These are phyloP conservation scores for Pseudozyma sp. DNA, from an alignment of 1,284 basidiomycete species.

Conservation along the genomic window DNA sequence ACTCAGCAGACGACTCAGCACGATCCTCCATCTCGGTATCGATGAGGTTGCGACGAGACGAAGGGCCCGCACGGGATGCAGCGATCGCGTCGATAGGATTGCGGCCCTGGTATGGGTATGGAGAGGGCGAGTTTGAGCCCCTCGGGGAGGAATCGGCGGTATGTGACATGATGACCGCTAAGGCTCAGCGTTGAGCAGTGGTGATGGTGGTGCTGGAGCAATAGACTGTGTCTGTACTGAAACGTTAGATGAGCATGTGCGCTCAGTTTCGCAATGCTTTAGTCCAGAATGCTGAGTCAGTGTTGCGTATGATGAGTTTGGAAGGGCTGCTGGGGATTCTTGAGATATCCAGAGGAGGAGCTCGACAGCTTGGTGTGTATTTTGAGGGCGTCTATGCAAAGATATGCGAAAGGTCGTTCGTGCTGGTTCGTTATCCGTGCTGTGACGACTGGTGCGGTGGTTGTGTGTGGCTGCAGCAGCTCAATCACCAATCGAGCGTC, in stretches of 20 bases:
- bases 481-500: not conserved
- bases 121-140: constrained; percentile 53
- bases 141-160: constrained; percentile 47
- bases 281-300: not conserved
- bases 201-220: not conserved
- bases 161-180: constrained; percentile 25
- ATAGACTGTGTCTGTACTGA: not conserved
- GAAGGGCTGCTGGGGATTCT: too few species aligned
- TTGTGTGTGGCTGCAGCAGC: too few species aligned
- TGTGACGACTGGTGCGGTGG: too few species aligned
- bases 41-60: constrained; percentile 22
- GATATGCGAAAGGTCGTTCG: too few species aligned
- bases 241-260: not conserved
- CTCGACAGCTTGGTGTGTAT: not conserved
- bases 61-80: constrained; percentile 18
- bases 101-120: constrained; percentile 27
- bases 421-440: too few species aligned
- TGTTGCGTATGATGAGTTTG: too few species aligned
- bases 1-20: constrained; percentile 38
- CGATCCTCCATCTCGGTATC: constrained; percentile 44
- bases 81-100: constrained; percentile 5
- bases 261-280: not conserved
- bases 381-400: too few species aligned
- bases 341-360: not conserved
- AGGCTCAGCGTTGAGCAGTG: not conserved